These are phyloP conservation scores for Ustilago loliicola DNA, from an alignment of 1,284 basidiomycete species.

Conservation along the genomic window DNA sequence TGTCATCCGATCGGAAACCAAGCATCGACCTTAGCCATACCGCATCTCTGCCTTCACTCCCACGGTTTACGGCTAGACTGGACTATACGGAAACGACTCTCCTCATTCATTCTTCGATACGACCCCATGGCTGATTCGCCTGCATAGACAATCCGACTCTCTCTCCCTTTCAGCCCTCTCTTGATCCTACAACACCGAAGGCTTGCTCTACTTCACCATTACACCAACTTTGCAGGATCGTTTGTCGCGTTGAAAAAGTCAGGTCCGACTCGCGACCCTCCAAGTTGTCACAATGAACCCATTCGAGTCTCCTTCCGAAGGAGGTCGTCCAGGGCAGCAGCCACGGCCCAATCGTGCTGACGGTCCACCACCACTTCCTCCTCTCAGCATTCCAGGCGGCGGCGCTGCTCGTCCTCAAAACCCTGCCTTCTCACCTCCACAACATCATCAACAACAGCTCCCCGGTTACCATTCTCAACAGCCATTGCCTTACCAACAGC, in stretches of 20 bases:
- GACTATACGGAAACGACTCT: conserved; percentile 2
- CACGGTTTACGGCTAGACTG: not conserved
- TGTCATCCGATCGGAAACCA: too few species aligned
- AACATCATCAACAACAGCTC: conserved; percentile 44
- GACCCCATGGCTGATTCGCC: conserved; percentile 23
- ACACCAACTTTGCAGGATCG: not conserved
- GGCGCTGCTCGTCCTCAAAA: conserved; percentile 22
- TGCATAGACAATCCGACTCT: conserved; percentile 12
- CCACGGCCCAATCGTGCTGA: conserved; percentile 26
- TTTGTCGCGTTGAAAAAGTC: not conserved
- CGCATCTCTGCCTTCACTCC: not conserved
- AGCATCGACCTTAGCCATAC: not conserved
- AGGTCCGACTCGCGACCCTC: not conserved
- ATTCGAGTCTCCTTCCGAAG: conserved; percentile 39
- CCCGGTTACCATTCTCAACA: conserved; percentile 45
- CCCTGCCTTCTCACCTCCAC: conserved; percentile 10
- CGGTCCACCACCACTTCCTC: conserved; percentile 44
- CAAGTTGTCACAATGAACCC: conserved; percentile 34
- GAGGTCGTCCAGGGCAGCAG: conserved; percentile 16
- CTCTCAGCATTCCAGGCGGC: conserved; percentile 38
- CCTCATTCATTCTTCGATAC: not conserved
- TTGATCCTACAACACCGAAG: not conserved
- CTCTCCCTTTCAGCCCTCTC: conserved; percentile 2
- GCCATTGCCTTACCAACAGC: conserved; percentile 5
- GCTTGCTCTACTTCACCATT: not conserved